phyloP scores from a whole-genome alignment of 345 rosid genomes.

The Dipteronia dyeriana region DNA sequence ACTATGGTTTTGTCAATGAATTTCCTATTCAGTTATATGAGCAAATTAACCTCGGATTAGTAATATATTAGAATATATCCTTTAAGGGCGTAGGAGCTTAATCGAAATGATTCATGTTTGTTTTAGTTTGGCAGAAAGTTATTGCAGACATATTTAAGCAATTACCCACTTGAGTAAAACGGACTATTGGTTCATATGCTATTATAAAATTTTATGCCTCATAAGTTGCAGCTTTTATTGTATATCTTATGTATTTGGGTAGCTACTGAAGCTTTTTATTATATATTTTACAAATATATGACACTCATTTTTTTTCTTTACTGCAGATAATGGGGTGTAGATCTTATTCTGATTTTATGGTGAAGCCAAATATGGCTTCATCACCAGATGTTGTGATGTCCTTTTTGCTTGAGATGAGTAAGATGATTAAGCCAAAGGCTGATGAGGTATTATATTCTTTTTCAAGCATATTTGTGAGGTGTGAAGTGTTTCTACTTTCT shows the following conservation, averaged over 20 bases:
- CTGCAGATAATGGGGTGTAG: conserved; percentile 72
- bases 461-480: conserved; percentile 12
- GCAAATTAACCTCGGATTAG: background rate
- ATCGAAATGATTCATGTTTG: background rate
- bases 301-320: background rate
- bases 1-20: background rate
- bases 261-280: background rate
- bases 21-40: background rate
- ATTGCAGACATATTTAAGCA: background rate
- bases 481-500: background rate
- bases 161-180: background rate
- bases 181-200: background rate
- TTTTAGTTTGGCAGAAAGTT: background rate
- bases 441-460: conserved; percentile 56
- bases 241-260: background rate
- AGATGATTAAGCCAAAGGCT: conserved; percentile 69
- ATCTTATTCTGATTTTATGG: conserved; percentile 74
- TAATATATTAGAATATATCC: too few relatives aligned
- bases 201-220: background rate
- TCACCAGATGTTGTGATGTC: conserved; percentile 77
- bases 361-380: conserved; percentile 75
- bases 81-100: background rate
- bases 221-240: background rate
- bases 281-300: background rate
- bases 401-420: conserved; percentile 81